phyloP scores from a whole-genome alignment of 208 protist genomes.

The Leishmania martiniquensis region DNA sequence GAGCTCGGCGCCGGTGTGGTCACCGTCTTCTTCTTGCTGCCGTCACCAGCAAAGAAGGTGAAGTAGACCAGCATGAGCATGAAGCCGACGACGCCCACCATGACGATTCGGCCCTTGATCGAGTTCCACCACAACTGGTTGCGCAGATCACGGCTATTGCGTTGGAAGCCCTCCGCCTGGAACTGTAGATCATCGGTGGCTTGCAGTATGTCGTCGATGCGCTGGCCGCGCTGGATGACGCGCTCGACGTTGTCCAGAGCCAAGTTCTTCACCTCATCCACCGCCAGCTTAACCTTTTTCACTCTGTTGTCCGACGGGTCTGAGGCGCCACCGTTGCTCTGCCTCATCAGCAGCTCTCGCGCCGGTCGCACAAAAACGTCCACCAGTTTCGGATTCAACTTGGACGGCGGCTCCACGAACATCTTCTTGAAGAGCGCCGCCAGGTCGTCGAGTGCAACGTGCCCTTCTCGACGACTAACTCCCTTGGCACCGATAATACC shows the following conservation, averaged over 20 bases:
- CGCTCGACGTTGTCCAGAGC: slow-evolving; percentile 89
- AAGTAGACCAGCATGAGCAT: slow-evolving; percentile 85
- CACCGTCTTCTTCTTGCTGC: slow-evolving; percentile 4
- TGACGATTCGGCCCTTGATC: slow-evolving; percentile 73
- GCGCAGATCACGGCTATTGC: slow-evolving; percentile 76
- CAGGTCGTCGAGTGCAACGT: slow-evolving; percentile 74
- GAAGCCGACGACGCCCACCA: slow-evolving; percentile 53
- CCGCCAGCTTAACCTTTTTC: slow-evolving; percentile 66
- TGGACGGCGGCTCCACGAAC: slow-evolving; percentile 76
- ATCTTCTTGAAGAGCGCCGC: slow-evolving; percentile 82
- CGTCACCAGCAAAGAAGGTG: slow-evolving; percentile 65
- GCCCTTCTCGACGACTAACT: slow-evolving; percentile 56
- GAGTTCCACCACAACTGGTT: slow-evolving; percentile 92
- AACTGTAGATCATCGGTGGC: slow-evolving; percentile 88
- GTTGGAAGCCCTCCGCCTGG: slow-evolving; percentile 88
- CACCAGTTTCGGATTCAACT: slow-evolving; percentile 61
- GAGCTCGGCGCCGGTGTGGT: background rate
- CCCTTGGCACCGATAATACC: slow-evolving; percentile 58
- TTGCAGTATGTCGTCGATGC: slow-evolving; percentile 91
- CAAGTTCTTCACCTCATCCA: slow-evolving; percentile 85
- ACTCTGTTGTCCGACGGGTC: slow-evolving; percentile 60
- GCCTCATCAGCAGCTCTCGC: slow-evolving; percentile 63
- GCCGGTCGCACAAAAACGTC: slow-evolving; percentile 76
- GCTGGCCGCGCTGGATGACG: slow-evolving; percentile 77
- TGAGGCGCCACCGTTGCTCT: slow-evolving; percentile 30